Conservation (phyloP, 2,329 filamentous ascomycete species). For the Diatrype stigma region DNA sequence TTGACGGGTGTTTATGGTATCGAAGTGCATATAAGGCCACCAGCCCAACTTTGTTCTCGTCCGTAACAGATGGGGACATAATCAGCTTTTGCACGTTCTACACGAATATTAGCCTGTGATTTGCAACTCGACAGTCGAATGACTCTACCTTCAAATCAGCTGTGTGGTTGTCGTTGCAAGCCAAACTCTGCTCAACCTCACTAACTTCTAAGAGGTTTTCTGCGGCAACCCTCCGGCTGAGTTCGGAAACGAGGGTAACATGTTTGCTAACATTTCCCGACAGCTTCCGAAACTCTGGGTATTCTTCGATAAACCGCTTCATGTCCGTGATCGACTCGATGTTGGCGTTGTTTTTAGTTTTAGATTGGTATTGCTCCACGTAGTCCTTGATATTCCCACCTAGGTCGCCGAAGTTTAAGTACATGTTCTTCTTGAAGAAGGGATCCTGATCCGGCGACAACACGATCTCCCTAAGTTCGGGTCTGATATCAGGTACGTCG, state of each 20-base stretch:
- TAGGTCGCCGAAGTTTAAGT: slow-evolving; percentile 92
- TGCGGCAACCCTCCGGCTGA: slow-evolving; percentile 80
- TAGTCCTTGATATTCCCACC: slow-evolving; percentile 98
- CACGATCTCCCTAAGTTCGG: slow-evolving; percentile 90
- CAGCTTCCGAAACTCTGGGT: slow-evolving; percentile 93
- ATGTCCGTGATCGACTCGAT: slow-evolving; percentile 97
- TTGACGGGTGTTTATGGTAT: slow-evolving; percentile 82
- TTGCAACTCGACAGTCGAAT: neutral
- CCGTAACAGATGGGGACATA: slow-evolving; percentile 69
- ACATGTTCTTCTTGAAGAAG: slow-evolving; percentile 99
- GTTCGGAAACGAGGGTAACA: slow-evolving; percentile 89
- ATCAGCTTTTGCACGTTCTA: slow-evolving; percentile 83
- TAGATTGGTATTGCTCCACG: slow-evolving; percentile 95
- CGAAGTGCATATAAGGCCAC: slow-evolving; percentile 93
- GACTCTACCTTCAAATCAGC: slow-evolving; percentile 74
- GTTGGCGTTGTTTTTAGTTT: slow-evolving; percentile 93
- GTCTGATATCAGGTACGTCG: slow-evolving; percentile 75
- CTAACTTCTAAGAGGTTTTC: slow-evolving; percentile 92
- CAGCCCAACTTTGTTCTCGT: slow-evolving; percentile 81
- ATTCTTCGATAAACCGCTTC: slow-evolving; percentile 99
- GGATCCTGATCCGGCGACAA: slow-evolving; percentile 95
- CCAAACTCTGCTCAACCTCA: slow-evolving; percentile 92
- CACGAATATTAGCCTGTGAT: slow-evolving; percentile 16
- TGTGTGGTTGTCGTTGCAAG: slow-evolving; percentile 93
- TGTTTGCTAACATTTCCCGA: slow-evolving; percentile 99